These are phyloP conservation scores for Trebouxia sp. DNA, from an alignment of 139 green algal genomes.

Conservation along the genomic window DNA sequence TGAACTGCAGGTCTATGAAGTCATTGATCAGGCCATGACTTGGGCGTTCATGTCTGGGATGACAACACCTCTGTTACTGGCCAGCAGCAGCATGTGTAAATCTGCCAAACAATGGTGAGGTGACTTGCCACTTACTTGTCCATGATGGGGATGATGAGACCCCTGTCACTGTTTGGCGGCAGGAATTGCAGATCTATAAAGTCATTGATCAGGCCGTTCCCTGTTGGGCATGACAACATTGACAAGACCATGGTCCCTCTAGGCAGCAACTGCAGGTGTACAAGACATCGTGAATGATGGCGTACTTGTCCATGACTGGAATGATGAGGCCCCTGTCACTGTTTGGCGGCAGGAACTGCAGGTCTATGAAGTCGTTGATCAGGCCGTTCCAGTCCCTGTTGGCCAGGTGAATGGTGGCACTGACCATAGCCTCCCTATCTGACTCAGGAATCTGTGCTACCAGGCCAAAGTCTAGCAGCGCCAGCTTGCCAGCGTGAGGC, in stretches of 20 bases:
- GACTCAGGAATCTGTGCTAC: constrained; percentile 71
- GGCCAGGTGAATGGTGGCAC: constrained; percentile 76
- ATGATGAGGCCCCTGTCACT: constrained; percentile 63
- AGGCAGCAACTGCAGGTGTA: no score
- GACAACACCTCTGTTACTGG: no score
- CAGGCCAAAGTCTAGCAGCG: constrained; percentile 86
- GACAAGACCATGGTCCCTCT: no score
- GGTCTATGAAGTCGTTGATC: constrained; percentile 80
- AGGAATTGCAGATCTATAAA: constrained; percentile 86
- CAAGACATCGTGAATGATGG: not conserved
- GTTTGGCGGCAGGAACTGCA: constrained; percentile 77
- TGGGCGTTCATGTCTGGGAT: no score
- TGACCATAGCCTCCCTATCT: constrained; percentile 78
- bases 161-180: constrained; percentile 55
- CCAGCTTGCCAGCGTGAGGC: constrained; percentile 75
- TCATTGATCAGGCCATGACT: no score
- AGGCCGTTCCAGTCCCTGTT: constrained; percentile 80
- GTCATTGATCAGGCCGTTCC: constrained; percentile 74
- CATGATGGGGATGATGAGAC: constrained; percentile 77
- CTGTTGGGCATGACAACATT: constrained; percentile 83
- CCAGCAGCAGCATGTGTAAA: constrained; percentile 72
- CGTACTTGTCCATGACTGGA: constrained; percentile 68
- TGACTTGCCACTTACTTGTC: constrained; percentile 20
- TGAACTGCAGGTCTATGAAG: constrained; percentile 84
- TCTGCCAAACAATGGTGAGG: not conserved